Base-by-base conservation (phyloP, 2,329 filamentous ascomycete species). In the Calonectria hongkongensis region DNA sequence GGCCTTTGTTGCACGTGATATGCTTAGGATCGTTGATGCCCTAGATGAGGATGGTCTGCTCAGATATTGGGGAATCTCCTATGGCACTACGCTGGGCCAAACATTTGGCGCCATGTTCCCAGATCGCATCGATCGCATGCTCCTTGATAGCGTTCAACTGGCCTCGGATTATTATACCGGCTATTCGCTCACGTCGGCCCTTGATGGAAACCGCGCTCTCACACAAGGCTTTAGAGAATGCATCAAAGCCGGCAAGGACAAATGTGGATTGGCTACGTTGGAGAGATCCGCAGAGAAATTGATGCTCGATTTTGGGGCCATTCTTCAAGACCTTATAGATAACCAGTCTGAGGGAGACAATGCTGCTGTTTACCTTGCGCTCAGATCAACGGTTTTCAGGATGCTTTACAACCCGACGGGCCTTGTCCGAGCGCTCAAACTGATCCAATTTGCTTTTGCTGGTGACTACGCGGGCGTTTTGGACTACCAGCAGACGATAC, bases 41-140 rank as follows among this genome's bases (percentile, higher is more conserved):
- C 39, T 62, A 3, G 58, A 21, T 6, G 39, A 62, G 27, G 58
- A 27, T 21, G 58, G 25, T 16, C 25, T 28, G 13, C 21, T 62
- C 27, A n/a, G 25, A 13, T 62, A 62, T 8, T 45, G 58, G 58
- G 58, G 58, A 62, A 7, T 45, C 12, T 62, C 58, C 2, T 62
- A 62, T 15, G 58, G 58, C 8, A 45, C 58, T 25, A 62, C 41
- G 2, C 39, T 62, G 4, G 58, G 58, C 8, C 58, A 62, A 27
- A 62, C 39, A 21, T 62, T 62, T 28, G 58, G 39, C 10, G 58
- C 58, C 5, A 62, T 62, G 58, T 62, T 62, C 41, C 58, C 58
- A 8, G 58, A 62, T n/a, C 58, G 58, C 41, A 45, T 62, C 30
- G 58, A 45, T 12, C 58, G 58, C 25, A 62, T 62, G 58, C 21